A percentile compares a stretch with the other conserved stretches of the same genome.
Conservation (phyloP, 1,139 yeast species). For the Kurtzmaniella natalensis region DNA sequence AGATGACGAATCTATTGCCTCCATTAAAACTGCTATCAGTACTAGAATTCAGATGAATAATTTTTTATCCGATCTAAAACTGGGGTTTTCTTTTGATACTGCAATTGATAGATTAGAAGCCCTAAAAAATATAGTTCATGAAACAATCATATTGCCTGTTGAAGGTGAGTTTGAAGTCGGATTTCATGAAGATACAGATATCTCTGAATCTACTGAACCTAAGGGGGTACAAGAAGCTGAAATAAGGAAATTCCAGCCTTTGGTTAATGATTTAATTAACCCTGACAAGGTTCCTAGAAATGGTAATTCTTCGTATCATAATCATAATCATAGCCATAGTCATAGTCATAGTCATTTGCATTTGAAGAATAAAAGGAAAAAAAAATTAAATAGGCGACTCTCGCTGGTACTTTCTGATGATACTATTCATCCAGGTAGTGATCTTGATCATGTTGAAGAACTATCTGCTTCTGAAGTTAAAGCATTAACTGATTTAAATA, state of each 20-base stretch:
- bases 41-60: conserved; percentile 46
- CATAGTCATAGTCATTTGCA: conserved; percentile 7
- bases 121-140: conserved; percentile 46
- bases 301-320: conserved; percentile 5
- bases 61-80: conserved; percentile 46
- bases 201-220: conserved; percentile 43
- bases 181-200: conserved; percentile 14
- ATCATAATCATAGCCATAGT: too few species aligned
- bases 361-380: conserved; percentile 10
- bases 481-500: conserved; percentile 33
- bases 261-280: conserved; percentile 47
- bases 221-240: conserved; percentile 47
- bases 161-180: conserved; percentile 33
- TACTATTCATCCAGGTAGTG: conserved; percentile 19
- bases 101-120: conserved; percentile 58
- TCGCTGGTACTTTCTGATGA: conserved; percentile 9
- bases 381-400: conserved; percentile 7
- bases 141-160: conserved; percentile 47
- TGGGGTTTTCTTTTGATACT: conserved; percentile 48
- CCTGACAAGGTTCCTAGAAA: conserved; percentile 25
- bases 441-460: conserved; percentile 36
- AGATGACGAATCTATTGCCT: conserved; percentile 15
- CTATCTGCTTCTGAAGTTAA: conserved; percentile 31
- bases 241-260: conserved; percentile 42
- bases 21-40: conserved; percentile 36